Conservation (phyloP, 805 yeast genomes). For the Deakozyma indianensis region DNA sequence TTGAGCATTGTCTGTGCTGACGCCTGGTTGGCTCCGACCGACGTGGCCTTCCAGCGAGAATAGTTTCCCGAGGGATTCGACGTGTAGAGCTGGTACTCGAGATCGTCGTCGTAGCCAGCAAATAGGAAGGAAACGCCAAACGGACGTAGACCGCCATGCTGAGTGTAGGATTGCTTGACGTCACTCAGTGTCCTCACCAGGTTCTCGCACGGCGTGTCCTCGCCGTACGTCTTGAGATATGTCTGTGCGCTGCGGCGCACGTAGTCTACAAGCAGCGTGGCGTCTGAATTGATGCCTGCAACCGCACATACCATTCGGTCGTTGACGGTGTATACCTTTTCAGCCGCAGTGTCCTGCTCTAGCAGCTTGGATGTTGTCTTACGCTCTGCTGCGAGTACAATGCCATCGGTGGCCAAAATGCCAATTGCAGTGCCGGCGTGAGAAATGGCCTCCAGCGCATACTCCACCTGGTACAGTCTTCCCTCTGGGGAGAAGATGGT, state of each 20-base stretch:
- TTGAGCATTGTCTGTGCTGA: conserved; percentile 93
- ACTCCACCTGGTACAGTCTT: conserved; percentile 89
- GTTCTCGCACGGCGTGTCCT: conserved; percentile 85
- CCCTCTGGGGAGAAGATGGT: conserved; percentile 99
- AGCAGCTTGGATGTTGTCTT: conserved; percentile 69
- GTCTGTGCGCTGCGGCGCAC: conserved; percentile 79
- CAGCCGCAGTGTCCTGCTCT: conserved; percentile 89
- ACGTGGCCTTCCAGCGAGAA: conserved; percentile 96
- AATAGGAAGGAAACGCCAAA: conserved; percentile 93
- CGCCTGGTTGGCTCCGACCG: conserved; percentile 90
- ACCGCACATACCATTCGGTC: conserved; percentile 72
- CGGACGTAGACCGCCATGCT: conserved; percentile 96
- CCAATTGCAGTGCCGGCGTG: conserved; percentile 79
- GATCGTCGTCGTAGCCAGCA: conserved; percentile 88
- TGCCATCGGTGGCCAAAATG: conserved; percentile 66
- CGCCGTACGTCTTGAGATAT: conserved; percentile 75
- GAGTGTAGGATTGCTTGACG: conserved; percentile 94
- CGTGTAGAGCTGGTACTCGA: conserved; percentile 83
- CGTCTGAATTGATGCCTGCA: conserved; percentile 97
- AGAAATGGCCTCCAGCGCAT: conserved; percentile 83
- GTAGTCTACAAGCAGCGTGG: conserved; percentile 72
- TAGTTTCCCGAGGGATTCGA: conserved; percentile 97
- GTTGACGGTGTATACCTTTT: conserved; percentile 75
- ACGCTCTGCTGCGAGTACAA: conserved; percentile 93
- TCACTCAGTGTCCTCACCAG: conserved; percentile 83